Base-by-base conservation (phyloP, 177 flowering plant species). In the Vitis hybrid region DNA sequence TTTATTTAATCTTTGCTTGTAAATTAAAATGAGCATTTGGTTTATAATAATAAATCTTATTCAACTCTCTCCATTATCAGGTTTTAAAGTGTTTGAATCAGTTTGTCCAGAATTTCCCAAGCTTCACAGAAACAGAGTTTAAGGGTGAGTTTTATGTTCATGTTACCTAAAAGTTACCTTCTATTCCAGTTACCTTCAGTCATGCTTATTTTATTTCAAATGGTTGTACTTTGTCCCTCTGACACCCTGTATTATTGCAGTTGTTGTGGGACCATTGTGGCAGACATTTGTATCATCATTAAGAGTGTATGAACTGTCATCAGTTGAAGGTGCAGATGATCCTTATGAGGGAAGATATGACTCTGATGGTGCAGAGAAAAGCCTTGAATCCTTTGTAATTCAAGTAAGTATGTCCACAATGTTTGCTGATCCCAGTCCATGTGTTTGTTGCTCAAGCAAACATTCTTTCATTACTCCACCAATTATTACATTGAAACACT, bases 51-150 rank as follows among this genome's bases (percentile, higher is more conserved):
- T 4, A 18, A 7, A 10, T 60, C 50, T 54, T 50, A 41, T 48
- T 73, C 63, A 27, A 41, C 9, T 32, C 53, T 63, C 69, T 71
- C 51, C 64, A 41, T 32, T 54, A 14, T 69, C 84, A 93, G 99
- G 98, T 91, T 64, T 82, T 93, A 68, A 92, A 92, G 82, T 96
- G 99, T 77, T 79, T 96, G 86, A 93, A 84, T 84, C 98, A 94
- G 80, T 88, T 92, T 72, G 84, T 89, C 79, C 97, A 91, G 83
- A 90, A 88, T 78, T 91, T 92, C 74, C 91, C 90, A 9, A 73
- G 76, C 74, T 82, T 86, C 50, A 68, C 73, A n/a, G 92, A 87
- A 75, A 76, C 72, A 71, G 97, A 89, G 63, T 86, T 92, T 74
- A 30, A 69, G 68, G 87, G 98, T 92, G 79, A 72, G 82, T 69